Percentiles rank a stretch among this genome's conserved stretches.
These are phyloP conservation scores for Elsinoe batatas DNA, from an alignment of 2,329 filamentous ascomycete species.

Conservation along the genomic window DNA sequence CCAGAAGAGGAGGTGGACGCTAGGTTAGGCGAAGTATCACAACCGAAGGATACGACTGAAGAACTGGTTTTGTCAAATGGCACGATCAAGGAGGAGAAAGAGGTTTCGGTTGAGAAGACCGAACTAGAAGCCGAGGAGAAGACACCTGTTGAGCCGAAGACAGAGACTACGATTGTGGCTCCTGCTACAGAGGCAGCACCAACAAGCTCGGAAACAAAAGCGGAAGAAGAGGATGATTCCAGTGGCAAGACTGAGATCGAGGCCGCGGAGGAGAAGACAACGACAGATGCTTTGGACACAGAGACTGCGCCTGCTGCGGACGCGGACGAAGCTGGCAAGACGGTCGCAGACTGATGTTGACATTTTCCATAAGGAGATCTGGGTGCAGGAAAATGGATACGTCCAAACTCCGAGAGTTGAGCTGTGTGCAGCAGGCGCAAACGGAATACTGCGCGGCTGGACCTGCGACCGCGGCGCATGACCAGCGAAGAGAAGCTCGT, in stretches of 20 bases:
- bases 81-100: constrained; percentile 17
- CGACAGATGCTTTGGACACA: constrained; percentile 18
- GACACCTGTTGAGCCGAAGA: constrained; percentile 21
- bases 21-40: constrained; percentile 15
- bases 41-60: not conserved
- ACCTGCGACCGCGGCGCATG: too few relatives aligned
- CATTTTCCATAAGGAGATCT: too few relatives aligned
- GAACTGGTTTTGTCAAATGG: not conserved
- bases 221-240: constrained; percentile 18
- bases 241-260: constrained; percentile 15
- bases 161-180: constrained; percentile 16
- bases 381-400: too few relatives aligned
- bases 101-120: constrained; percentile 18
- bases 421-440: too few relatives aligned
- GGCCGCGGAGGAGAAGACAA: constrained; percentile 14
- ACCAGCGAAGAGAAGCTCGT: too few relatives aligned
- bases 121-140: constrained; percentile 18
- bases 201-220: constrained; percentile 14
- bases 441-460: too few relatives aligned
- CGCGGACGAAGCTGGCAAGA: constrained; percentile 14
- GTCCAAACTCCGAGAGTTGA: too few relatives aligned
- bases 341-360: constrained; percentile 14
- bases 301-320: constrained; percentile 15
- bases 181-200: constrained; percentile 4
- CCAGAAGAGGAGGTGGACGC: constrained; percentile 5